These are phyloP conservation scores for Neostapfia colusana DNA, from an alignment of 176 grass and related monocot genomes.

Conservation along the genomic window DNA sequence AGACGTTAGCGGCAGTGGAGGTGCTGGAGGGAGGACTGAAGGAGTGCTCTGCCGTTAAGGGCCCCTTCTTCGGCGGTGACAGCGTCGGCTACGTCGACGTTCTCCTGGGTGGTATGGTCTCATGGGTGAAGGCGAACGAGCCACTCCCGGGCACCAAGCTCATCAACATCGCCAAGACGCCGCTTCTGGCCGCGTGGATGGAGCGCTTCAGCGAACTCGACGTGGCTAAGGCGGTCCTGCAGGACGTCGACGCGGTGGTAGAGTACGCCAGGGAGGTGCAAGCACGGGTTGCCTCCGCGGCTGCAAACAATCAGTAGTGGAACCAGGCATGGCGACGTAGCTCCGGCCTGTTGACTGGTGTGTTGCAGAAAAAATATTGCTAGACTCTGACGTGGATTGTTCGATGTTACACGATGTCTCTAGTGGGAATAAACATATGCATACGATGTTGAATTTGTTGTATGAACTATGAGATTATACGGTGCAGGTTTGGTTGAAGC, in stretches of 20 bases:
- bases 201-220: conserved; percentile 44
- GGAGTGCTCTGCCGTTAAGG: conserved; percentile 22
- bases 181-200: conserved; percentile 53
- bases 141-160: conserved; percentile 31
- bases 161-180: conserved; percentile 43
- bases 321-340: background rate
- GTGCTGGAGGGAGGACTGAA: conserved; percentile 43
- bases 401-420: too few relatives aligned
- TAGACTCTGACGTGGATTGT: too few relatives aligned
- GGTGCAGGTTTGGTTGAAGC: too few relatives aligned
- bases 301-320: background rate
- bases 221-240: conserved; percentile 42
- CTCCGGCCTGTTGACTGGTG: background rate
- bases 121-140: background rate
- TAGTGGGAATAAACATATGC: too few relatives aligned
- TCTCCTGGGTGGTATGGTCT: conserved; percentile 51
- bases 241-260: conserved; percentile 38
- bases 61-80: conserved; percentile 64
- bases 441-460: too few relatives aligned
- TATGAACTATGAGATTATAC: too few relatives aligned
- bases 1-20: conserved; percentile 27
- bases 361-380: too few relatives aligned
- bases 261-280: conserved; percentile 16
- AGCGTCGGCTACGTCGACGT: conserved; percentile 57
- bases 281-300: background rate